These are phyloP conservation scores for Iberis pinnata DNA, from an alignment of 345 rosid species.

Conservation along the genomic window DNA sequence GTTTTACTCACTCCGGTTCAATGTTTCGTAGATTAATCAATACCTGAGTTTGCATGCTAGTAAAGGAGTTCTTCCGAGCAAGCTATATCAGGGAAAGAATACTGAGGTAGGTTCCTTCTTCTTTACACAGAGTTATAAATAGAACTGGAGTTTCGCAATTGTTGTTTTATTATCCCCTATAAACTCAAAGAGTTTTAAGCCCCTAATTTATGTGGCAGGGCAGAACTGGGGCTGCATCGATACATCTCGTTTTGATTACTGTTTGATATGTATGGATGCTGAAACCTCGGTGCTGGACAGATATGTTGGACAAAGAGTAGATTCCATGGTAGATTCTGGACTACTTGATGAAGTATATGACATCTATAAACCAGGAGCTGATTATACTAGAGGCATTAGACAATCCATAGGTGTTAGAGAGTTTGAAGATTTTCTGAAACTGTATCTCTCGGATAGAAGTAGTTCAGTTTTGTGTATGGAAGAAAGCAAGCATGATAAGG, in stretches of 20 bases:
- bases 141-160: neutral
- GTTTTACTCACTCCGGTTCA: conserved; percentile 9
- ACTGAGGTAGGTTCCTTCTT: conserved; percentile 54
- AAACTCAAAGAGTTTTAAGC: neutral
- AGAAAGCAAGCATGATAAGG: conserved; percentile 26
- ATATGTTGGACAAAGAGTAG: conserved; percentile 74
- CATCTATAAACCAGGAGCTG: conserved; percentile 52
- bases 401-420: conserved; percentile 94
- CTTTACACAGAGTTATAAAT: conserved; percentile 3
- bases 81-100: conserved; percentile 56
- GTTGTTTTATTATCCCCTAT: neutral
- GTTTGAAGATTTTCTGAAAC: conserved; percentile 53
- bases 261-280: conserved; percentile 75
- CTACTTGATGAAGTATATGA: conserved; percentile 73
- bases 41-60: conserved; percentile 63
- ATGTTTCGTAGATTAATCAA: conserved; percentile 57
- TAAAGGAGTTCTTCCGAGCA: conserved; percentile 66
- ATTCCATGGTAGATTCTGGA: conserved; percentile 73
- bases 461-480: conserved; percentile 20
- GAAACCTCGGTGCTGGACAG: conserved; percentile 52
- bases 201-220: conserved; percentile 51
- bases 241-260: conserved; percentile 54
- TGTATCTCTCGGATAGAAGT: conserved; percentile 24
- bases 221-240: conserved; percentile 92
- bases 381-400: conserved; percentile 70